phyloP scores from a whole-genome alignment of 768 basidiomycete genomes.

The Termitomyces titanicus region DNA sequence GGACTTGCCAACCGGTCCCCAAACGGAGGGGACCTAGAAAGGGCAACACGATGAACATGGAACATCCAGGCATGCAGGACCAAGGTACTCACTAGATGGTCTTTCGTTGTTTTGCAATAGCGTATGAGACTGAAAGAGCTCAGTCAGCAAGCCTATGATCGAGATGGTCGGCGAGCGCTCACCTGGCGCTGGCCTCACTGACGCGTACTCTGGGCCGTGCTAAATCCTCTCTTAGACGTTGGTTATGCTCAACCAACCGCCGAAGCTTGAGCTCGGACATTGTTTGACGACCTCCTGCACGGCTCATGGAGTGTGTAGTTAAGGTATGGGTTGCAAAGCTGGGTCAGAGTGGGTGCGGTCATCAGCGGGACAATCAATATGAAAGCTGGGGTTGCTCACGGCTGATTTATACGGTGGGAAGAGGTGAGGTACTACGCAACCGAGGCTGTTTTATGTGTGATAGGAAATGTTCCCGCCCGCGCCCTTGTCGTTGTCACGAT shows the following conservation, averaged over 20 bases:
- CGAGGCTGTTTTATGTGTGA: conserved; percentile 9
- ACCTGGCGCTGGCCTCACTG: conserved; percentile 91
- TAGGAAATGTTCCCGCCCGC: conserved; percentile 10
- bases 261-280: conserved; percentile 98
- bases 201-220: conserved; percentile 85
- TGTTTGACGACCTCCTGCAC: conserved; percentile 70
- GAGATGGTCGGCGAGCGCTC: conserved; percentile 25
- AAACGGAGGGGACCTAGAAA: conserved; percentile 85
- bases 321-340: conserved; percentile 11
- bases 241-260: conserved; percentile 91
- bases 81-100: conserved; percentile 48
- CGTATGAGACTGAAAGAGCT: conserved; percentile 69
- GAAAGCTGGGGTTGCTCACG: not conserved
- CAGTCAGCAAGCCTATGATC: conserved; percentile 2
- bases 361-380: not conserved
- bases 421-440: not conserved
- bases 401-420: not conserved
- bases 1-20: conserved; percentile 90
- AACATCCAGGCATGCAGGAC: not conserved
- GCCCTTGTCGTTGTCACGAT: conserved; percentile 16
- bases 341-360: not conserved
- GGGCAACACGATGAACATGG: conserved; percentile 2
- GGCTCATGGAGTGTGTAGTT: conserved; percentile 47
- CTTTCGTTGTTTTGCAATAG: conserved; percentile 93
- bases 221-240: conserved; percentile 86